Percentiles rank a stretch among this genome's conserved stretches.
Evolutionary conservation across 805 yeast genomes (phyloP).

Genomic region (Komagataella phaffii): DNA sequence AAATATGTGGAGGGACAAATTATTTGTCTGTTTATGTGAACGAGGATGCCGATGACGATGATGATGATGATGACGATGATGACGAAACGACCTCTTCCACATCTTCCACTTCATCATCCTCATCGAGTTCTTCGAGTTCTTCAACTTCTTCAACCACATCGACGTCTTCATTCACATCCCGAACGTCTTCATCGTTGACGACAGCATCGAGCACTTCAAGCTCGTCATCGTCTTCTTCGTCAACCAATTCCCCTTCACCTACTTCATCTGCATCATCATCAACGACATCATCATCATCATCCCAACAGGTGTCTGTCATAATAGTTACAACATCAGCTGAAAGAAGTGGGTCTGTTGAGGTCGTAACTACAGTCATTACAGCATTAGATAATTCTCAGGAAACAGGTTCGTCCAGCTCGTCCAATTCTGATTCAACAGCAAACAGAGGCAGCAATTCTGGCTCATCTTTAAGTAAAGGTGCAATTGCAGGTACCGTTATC

Average conservation of each 20-base stretch:
- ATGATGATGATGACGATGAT: constrained; percentile 4
- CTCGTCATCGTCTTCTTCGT: constrained; percentile 4
- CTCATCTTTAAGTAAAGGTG: constrained; percentile 13
- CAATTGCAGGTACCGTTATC: constrained; percentile 21
- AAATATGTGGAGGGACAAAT: constrained; percentile 46
- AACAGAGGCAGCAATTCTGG: neutral
- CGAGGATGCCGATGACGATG: constrained; percentile 10
- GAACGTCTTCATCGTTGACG: constrained; percentile 8
- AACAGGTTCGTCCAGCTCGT: constrained; percentile 4
- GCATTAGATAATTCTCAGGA: constrained; percentile 2
- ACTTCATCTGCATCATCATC: constrained; percentile 6
- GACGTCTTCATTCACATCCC: constrained; percentile 8
- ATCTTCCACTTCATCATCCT: constrained; percentile 14
- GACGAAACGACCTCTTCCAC: constrained; percentile 6
- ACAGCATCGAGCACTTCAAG: constrained; percentile 8
- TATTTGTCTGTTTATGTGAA: constrained; percentile 34
- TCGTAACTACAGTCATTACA: constrained; percentile 4
- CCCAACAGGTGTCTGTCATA: neutral
- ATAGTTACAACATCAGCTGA: constrained; percentile 8
- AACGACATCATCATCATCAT: constrained; percentile 6
- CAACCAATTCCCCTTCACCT: constrained; percentile 7
- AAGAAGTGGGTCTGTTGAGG: constrained; percentile 2
- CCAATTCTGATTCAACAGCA: constrained; percentile 3
- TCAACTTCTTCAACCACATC: constrained; percentile 8
- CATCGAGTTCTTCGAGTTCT: constrained; percentile 4